These are phyloP conservation scores for Curvularia hawaiiensis DNA, from an alignment of 2,329 filamentous ascomycete species.

Conservation along the genomic window DNA sequence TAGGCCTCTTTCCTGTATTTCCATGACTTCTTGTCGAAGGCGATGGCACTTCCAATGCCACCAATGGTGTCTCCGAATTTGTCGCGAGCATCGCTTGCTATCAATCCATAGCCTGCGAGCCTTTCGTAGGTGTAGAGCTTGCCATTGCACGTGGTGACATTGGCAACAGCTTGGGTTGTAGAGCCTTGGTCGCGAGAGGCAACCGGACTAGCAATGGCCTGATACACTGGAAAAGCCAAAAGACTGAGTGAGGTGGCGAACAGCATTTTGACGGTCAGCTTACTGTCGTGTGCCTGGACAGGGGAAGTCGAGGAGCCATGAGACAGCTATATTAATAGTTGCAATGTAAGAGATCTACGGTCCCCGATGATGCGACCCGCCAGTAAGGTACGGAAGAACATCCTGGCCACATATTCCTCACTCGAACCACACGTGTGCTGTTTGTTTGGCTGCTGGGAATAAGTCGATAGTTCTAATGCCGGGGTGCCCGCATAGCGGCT, in stretches of 20 bases:
- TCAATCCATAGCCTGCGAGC: slow-evolving; percentile 69
- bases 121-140: slow-evolving; percentile 68
- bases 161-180: slow-evolving; percentile 19
- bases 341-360: slow-evolving; percentile 4
- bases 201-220: slow-evolving; percentile 27
- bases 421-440: not conserved
- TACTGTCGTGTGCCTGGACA: slow-evolving; percentile 23
- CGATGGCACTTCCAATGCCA: slow-evolving; percentile 68
- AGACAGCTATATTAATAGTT: slow-evolving; percentile 19
- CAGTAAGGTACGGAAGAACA: slow-evolving; percentile 10
- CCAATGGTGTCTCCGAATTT: slow-evolving; percentile 73
- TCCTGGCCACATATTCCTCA: not conserved
- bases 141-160: slow-evolving; percentile 60
- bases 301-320: not conserved
- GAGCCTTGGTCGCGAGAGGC: slow-evolving; percentile 1
- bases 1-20: slow-evolving; percentile 56
- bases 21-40: slow-evolving; percentile 67
- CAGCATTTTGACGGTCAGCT: slow-evolving; percentile 24
- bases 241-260: slow-evolving; percentile 21
- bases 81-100: slow-evolving; percentile 64
- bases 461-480: slow-evolving; percentile 6
- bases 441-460: slow-evolving; percentile 23
- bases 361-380: slow-evolving; percentile 15
- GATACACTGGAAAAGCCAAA: slow-evolving; percentile 22
- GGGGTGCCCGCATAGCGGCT: slow-evolving; percentile 7